Evolutionary conservation across 306 rosid genomes (phyloP), one percentile per base, ranked within the genome.

Genomic region (Arachis stenosperma): DNA sequence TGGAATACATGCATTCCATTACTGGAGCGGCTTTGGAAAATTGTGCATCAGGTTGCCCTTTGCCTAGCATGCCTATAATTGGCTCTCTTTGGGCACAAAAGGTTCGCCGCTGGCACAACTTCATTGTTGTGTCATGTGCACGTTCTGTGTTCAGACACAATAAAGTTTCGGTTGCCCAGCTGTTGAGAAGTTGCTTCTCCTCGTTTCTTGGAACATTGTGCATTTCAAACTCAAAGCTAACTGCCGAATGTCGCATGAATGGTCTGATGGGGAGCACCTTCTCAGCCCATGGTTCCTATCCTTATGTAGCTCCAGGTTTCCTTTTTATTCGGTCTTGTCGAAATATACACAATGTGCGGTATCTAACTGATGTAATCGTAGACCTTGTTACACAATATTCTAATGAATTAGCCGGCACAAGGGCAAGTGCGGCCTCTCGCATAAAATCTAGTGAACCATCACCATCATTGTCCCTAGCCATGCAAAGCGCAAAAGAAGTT

Each of bases 31-130:
- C 97, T 62, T 75, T 91, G 80, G 92, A 87, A 76, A 79, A 73
- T 78, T 85, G 90, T 81, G 92, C 90, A 61, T 81, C 92, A 6
- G 81, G 89, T 84, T 80, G 92, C 76, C 90, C 88, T 67, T 88
- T 92, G 95, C 95, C 89, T 65, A 79, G 84, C 81, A 91, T 91
- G 92, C 90, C 87, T 30, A 71, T 82, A 36, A 81, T 89, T 51
- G 88, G 88, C 58, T 85, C 90, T 76, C 73, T 91, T 50, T 91
- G 95, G 95, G 92, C 92, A 60, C 97, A 91, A 77, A 91, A 91
- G 82, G 90, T 85, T 46, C 88, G 89, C 43, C 97, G 92, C 41
- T 91, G 95, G 97, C 92, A 87, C 82, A 70, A 88, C 80, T 91
- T 88, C 85, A 85, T 91, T 42, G 92, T 91, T 13, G 81, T 88